Conservation (phyloP, 257 asterid species). For the Scutellaria barbata region DNA sequence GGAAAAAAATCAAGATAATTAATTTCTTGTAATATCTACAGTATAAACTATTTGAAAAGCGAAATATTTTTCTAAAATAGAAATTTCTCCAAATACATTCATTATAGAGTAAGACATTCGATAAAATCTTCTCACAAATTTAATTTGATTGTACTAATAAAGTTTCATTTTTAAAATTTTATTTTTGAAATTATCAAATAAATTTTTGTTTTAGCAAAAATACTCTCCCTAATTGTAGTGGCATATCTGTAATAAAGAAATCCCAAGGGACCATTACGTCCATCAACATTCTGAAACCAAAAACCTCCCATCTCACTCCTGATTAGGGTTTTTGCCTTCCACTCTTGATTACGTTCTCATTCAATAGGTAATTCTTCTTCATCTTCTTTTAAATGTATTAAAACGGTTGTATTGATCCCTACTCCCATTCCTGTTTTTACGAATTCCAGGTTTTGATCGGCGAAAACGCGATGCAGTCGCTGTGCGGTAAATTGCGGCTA, state of each 20-base stretch:
- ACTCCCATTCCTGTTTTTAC: not conserved
- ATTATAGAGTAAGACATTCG: no score
- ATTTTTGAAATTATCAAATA: no score
- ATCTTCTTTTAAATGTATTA: not conserved
- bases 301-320: slow-evolving; percentile 31
- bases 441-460: slow-evolving; percentile 38
- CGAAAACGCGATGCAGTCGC: slow-evolving; percentile 54
- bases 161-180: no score
- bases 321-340: slow-evolving; percentile 37
- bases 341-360: slow-evolving; percentile 13
- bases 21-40: no score
- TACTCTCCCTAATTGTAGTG: not conserved
- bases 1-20: no score
- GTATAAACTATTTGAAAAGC: no score
- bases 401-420: not conserved
- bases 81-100: no score
- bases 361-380: slow-evolving; percentile 22
- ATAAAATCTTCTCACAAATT: no score
- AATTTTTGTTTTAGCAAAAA: no score
- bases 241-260: not conserved
- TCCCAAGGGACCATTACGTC: slow-evolving; percentile 21
- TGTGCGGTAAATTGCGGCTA: slow-evolving; percentile 48
- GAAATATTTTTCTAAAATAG: no score
- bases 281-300: slow-evolving; percentile 31
- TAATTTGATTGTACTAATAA: no score